Evolutionary conservation across 164 flowering plant species (phyloP).

Genomic region (Piper longum): DNA sequence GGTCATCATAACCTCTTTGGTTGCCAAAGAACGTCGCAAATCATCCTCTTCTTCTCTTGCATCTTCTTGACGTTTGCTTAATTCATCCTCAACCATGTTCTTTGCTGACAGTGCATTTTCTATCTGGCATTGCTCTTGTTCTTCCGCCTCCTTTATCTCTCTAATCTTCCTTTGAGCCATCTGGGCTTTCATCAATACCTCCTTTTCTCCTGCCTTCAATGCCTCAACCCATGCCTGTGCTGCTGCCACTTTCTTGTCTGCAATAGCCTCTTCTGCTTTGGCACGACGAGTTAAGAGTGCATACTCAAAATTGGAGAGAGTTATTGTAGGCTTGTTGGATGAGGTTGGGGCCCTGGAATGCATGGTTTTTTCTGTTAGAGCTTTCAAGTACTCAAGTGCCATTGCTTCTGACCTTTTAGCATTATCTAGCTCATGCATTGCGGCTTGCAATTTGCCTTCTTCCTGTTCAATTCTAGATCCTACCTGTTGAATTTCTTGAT

Average conservation of each 20-base stretch:
- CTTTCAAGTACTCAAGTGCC: constrained; percentile 45
- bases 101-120: constrained; percentile 22
- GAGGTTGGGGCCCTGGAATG: constrained; percentile 40
- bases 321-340: constrained; percentile 33
- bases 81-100: constrained; percentile 24
- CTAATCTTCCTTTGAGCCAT: constrained; percentile 25
- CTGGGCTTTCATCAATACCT: constrained; percentile 41
- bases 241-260: constrained; percentile 77
- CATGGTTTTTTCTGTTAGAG: constrained; percentile 29
- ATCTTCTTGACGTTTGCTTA: constrained; percentile 14
- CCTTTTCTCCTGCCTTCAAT: constrained; percentile 58
- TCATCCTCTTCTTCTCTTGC: constrained; percentile 10
- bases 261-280: constrained; percentile 47
- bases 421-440: constrained; percentile 50
- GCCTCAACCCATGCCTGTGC: constrained; percentile 86
- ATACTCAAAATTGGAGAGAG: constrained; percentile 68
- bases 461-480: constrained; percentile 31
- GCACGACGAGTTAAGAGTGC: constrained; percentile 61
- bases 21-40: constrained; percentile 6
- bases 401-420: constrained; percentile 47
- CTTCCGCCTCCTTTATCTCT: constrained; percentile 33
- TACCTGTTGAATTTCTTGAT: constrained; percentile 30
- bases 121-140: constrained; percentile 18
- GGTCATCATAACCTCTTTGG: constrained; percentile 22
- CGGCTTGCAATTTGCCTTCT: constrained; percentile 41